A percentile compares a stretch with the other conserved stretches of the same genome.
These are phyloP conservation scores for Ascocoryne sarcoides DNA, from an alignment of 2,329 filamentous ascomycete genomes.

Conservation along the genomic window DNA sequence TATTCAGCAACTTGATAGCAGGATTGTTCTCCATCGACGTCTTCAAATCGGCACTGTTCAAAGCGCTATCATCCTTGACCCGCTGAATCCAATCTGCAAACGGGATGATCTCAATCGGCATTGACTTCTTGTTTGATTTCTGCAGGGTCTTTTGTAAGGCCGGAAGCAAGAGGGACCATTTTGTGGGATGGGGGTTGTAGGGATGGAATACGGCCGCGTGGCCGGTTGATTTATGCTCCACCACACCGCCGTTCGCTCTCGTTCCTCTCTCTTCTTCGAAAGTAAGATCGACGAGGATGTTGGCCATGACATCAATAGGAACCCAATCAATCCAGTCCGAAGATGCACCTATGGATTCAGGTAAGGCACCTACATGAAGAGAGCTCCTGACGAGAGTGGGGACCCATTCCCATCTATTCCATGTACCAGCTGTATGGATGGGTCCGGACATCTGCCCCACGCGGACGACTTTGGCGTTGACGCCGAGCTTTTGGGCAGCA, in stretches of 20 bases:
- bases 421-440: conserved; percentile 32
- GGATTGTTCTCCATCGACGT: background rate
- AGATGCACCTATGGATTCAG: conserved; percentile 17
- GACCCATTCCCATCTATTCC: conserved; percentile 49
- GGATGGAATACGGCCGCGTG: background rate
- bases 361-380: conserved; percentile 3
- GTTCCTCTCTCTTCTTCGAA: background rate
- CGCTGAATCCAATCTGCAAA: background rate
- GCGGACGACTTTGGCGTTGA: background rate
- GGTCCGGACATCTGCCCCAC: conserved; percentile 19
- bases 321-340: conserved; percentile 35
- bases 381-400: conserved; percentile 29
- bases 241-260: background rate
- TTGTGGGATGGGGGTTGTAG: background rate
- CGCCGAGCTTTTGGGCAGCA: background rate
- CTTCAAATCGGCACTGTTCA: background rate
- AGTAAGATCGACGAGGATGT: conserved; percentile 28
- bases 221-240: background rate
- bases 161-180: background rate
- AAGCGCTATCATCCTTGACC: background rate
- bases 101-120: background rate
- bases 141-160: background rate
- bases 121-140: background rate
- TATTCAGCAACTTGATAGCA: background rate
- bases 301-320: conserved; percentile 34